Evolutionary conservation across 352 stramenopile species (phyloP), one percentile per base, ranked within the genome.

Genomic region (Halophytophthora polymorphica): DNA sequence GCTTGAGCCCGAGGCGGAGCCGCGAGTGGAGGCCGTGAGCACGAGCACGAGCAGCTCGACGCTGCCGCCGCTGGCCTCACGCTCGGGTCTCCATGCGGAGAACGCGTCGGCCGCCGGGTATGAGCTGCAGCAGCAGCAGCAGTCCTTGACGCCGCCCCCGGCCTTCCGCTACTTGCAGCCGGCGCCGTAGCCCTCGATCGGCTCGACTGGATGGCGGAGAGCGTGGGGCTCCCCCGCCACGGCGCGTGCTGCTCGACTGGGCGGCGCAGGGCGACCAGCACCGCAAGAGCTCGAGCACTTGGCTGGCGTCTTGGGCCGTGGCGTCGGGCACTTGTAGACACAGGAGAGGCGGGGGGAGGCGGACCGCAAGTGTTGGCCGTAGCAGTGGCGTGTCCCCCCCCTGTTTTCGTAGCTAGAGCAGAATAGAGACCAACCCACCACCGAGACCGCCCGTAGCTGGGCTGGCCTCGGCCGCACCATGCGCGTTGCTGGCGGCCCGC

Each of bases 121-220:
- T n/a, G n/a, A n/a, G n/a, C n/a, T n/a, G n/a, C n/a, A n/a, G 29
- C 21, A 35, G 36, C 41, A 51, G 14, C 43, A 50, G 29, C 41
- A 43, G 36, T 55, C 58, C n/a, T 22, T 48, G 18, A 47, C 53
- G 39, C 10, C 22, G 6, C 41, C 37, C 36, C 38, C 41, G 22
- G 54, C 50, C 41, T 65, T 62, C 46, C 50, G 50, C 44, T 58
- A 47, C 47, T 69, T 69, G 40, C 36, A 38, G 4, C 56, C 53
- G n/a, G n/a, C n/a, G 42, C 61, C 50, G 29, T 17, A 18, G 25
- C 25, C n/a, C n/a, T n/a, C n/a, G n/a, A 15, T 34, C 29, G 29
- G 29, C 29, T 6, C 12, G 6, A 6, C 29, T 34, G 6, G 6
- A 34, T 34, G n/a, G n/a, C n/a, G n/a, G n/a, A n/a, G n/a, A n/a